phyloP scores from a whole-genome alignment of 768 basidiomycete genomes.

The Tulasnella sp. region DNA sequence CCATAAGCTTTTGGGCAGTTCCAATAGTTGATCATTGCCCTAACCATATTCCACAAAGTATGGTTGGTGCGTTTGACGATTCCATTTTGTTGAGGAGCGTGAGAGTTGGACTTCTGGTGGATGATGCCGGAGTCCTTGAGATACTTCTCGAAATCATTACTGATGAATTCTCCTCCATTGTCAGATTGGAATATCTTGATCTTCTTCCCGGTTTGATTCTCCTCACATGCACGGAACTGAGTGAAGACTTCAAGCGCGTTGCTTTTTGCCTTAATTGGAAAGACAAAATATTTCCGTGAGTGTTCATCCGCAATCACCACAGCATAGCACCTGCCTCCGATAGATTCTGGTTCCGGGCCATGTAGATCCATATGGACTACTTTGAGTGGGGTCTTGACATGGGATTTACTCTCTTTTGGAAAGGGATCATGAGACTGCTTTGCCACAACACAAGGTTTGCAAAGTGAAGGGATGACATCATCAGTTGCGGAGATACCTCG shows the following conservation, averaged over 20 bases:
- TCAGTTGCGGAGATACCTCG: too few species aligned
- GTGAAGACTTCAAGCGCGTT: conserved; percentile 21
- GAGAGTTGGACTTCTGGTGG: conserved; percentile 2
- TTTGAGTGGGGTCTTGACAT: not conserved
- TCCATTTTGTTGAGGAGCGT: conserved; percentile 14
- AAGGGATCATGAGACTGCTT: conserved; percentile 13
- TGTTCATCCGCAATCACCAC: conserved; percentile 11
- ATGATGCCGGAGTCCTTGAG: conserved; percentile 13
- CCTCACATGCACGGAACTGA: conserved; percentile 26
- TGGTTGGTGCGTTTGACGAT: conserved; percentile 10
- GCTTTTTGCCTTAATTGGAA: conserved; percentile 1
- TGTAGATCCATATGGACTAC: conserved; percentile 15
- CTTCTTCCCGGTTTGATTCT: conserved; percentile 22
- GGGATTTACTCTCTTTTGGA: not conserved
- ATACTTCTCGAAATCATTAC: conserved; percentile 2
- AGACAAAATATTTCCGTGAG: not conserved
- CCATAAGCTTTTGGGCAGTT: conserved; percentile 7
- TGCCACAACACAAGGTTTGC: conserved; percentile 8
- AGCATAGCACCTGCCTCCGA: conserved; percentile 2
- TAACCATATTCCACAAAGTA: not conserved
- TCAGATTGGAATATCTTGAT: conserved; percentile 25
- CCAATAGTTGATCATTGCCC: not conserved
- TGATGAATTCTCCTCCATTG: conserved; percentile 30
- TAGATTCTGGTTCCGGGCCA: conserved; percentile 3
- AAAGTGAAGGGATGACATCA: too few species aligned